Evolutionary conservation across 345 rosid genomes (phyloP).

Genomic region (Pistacia atlantica): DNA sequence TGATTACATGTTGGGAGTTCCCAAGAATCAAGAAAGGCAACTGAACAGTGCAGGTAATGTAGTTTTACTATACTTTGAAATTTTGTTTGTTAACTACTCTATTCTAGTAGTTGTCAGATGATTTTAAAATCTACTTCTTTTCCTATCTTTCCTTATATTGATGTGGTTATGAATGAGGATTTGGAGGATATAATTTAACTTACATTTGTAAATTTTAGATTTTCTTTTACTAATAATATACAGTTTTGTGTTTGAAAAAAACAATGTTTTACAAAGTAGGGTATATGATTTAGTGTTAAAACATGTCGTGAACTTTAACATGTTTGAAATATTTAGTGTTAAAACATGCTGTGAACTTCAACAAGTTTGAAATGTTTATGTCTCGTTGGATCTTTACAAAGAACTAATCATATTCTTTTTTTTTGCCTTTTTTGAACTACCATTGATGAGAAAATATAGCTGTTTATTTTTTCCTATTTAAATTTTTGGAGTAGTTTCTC

Average conservation of each 20-base stretch:
- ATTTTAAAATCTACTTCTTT: not conserved
- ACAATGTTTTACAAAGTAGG: not conserved
- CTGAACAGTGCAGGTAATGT: no score
- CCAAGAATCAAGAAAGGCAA: no score
- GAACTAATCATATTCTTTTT: no score
- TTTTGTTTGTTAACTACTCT: not conserved
- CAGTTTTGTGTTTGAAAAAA: not conserved
- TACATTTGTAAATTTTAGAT: not conserved
- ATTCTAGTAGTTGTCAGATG: not conserved
- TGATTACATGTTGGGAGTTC: no score
- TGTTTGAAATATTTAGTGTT: not conserved
- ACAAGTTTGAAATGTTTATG: not conserved
- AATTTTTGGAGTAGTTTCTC: not conserved
- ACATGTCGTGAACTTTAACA: not conserved
- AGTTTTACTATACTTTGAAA: no score
- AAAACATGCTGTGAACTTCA: not conserved
- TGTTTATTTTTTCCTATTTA: not conserved
- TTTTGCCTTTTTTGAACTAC: no score
- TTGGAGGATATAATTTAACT: not conserved
- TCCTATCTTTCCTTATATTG: not conserved
- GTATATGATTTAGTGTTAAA: not conserved
- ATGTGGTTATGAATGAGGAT: not conserved
- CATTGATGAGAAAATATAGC: not conserved
- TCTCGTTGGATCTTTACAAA: not conserved
- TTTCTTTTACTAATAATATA: not conserved